Evolutionary conservation across 2,329 filamentous ascomycete genomes (phyloP), one percentile per base, ranked within the genome.

Genomic region (Lecanicillium sp.): DNA sequence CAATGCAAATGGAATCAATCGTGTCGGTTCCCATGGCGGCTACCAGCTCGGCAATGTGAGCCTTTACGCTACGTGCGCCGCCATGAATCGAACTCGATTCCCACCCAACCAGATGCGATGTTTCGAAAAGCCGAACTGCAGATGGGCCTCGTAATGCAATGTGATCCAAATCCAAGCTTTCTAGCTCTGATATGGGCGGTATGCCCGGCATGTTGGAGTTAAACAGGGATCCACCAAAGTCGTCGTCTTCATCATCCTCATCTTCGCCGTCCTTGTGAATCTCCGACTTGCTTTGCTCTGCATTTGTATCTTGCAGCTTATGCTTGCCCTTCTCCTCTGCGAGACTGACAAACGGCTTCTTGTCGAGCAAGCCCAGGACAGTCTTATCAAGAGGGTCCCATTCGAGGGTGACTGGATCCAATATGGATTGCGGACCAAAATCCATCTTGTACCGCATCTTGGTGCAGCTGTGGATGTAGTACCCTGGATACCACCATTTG

Each of bases 401-500:
- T 8, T 61, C 55, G 45, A 81, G 66, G 0, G 70, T 72, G 44
- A 79, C 74, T 0, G 83, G 81, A 46, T 89, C 82, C 10, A 90
- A 69, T 10, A 92, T 71, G 51, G 81, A 76, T 53, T 87, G 83
- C 2, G 84, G 85, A 10, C 71, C 68, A 56, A 85, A 92, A 53
- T 88, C 81, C 42, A 80, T 82, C 65, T 92, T 92, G 66, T 92
- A 92, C 49, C 72, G 71, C 86, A 92, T 90, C 65, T 92, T 92
- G 38, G 74, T 69, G 51, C 85, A 90, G 39, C 66, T 78, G 56
- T 89, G 84, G 43, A 92, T 90, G 51, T 90, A 92, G 58, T 79
- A 90, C 5, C 86, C 80, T 5, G 72, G 81, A 60, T 90, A 92
- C 73, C 87, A 92, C 68, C 77, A 87, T 31, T 72, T 64, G 50